Conservation (phyloP, 2,329 filamentous ascomycete species). For the Didymella glomerata region DNA sequence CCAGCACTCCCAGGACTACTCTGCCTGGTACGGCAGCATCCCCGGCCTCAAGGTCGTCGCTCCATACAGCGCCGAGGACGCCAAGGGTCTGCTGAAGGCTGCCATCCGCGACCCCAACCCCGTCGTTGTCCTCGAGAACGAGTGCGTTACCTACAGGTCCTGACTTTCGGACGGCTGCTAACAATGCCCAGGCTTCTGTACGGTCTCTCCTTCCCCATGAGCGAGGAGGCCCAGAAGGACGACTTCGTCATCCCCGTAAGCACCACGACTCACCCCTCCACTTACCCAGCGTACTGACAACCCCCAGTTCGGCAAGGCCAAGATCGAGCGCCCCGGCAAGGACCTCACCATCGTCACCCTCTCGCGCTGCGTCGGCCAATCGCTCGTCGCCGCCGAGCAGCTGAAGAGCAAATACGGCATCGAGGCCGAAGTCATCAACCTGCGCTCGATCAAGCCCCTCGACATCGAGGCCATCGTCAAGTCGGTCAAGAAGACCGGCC, state of each 20-base stretch:
- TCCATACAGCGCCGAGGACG: constrained; percentile 96
- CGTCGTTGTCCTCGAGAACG: constrained; percentile 73
- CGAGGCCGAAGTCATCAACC: constrained; percentile 96
- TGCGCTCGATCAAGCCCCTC: constrained; percentile 95
- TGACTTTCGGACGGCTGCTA: constrained; percentile 10
- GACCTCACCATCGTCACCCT: constrained; percentile 95
- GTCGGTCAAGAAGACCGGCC: constrained; percentile 98
- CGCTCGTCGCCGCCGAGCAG: constrained; percentile 84
- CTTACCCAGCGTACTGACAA: constrained; percentile 21
- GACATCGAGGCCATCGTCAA: constrained; percentile 95
- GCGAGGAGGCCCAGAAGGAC: constrained; percentile 91
- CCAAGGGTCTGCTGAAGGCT: constrained; percentile 97
- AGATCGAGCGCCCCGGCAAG: constrained; percentile 95
- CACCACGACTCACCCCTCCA: background rate
- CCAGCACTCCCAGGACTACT: constrained; percentile 99
- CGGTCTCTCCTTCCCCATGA: constrained; percentile 95
- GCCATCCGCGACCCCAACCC: constrained; percentile 98
- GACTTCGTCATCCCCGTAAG: constrained; percentile 88
- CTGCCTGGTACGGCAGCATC: constrained; percentile 98
- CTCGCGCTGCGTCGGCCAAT: constrained; percentile 94
- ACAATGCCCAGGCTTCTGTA: constrained; percentile 72
- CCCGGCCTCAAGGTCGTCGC: constrained; percentile 96
- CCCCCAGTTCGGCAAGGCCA: constrained; percentile 87
- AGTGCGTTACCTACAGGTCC: constrained; percentile 44
- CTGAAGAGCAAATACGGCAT: constrained; percentile 97